Percentiles rank a stretch among this genome's conserved stretches.
Evolutionary conservation across 2,329 filamentous ascomycete species (phyloP).

Genomic region (Aureobasidium lini): DNA sequence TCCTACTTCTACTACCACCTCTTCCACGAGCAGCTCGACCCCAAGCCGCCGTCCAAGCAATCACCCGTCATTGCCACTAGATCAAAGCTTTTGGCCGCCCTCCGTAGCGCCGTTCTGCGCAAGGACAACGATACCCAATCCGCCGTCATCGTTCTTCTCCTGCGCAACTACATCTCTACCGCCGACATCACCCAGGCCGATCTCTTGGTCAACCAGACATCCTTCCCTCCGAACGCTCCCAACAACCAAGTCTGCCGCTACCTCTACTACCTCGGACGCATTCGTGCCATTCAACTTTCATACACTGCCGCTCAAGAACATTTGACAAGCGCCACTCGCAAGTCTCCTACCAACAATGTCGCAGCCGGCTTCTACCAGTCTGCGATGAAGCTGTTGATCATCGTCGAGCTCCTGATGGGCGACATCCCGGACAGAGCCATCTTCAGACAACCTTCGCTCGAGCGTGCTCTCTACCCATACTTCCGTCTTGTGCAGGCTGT

Average conservation of each 20-base stretch:
- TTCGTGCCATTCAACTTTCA: slow-evolving; percentile 89
- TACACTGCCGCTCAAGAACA: slow-evolving; percentile 97
- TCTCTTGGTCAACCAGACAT: slow-evolving; percentile 87
- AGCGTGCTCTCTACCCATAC: slow-evolving; percentile 84
- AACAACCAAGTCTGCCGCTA: slow-evolving; percentile 98
- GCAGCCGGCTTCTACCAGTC: slow-evolving; percentile 94
- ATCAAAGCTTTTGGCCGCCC: slow-evolving; percentile 74
- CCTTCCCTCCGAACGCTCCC: slow-evolving; percentile 86
- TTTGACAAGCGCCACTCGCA: slow-evolving; percentile 84
- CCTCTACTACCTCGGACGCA: slow-evolving; percentile 93
- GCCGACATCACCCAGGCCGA: slow-evolving; percentile 97
- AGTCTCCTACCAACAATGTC: slow-evolving; percentile 82
- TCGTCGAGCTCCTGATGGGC: slow-evolving; percentile 96
- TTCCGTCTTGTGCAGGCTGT: slow-evolving; percentile 91
- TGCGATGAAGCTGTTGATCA: slow-evolving; percentile 89
- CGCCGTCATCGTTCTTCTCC: slow-evolving; percentile 85
- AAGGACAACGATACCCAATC: slow-evolving; percentile 98
- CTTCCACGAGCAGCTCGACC: slow-evolving; percentile 85
- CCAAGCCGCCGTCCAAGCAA: slow-evolving; percentile 79
- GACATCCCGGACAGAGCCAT: slow-evolving; percentile 93
- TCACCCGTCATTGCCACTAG: slow-evolving; percentile 83
- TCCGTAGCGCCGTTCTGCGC: slow-evolving; percentile 89
- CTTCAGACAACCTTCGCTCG: slow-evolving; percentile 83
- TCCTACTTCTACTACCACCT: slow-evolving; percentile 97
- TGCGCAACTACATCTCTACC: slow-evolving; percentile 92